Base-by-base conservation (phyloP, 345 rosid genomes). In the Syzygium aqueum region DNA sequence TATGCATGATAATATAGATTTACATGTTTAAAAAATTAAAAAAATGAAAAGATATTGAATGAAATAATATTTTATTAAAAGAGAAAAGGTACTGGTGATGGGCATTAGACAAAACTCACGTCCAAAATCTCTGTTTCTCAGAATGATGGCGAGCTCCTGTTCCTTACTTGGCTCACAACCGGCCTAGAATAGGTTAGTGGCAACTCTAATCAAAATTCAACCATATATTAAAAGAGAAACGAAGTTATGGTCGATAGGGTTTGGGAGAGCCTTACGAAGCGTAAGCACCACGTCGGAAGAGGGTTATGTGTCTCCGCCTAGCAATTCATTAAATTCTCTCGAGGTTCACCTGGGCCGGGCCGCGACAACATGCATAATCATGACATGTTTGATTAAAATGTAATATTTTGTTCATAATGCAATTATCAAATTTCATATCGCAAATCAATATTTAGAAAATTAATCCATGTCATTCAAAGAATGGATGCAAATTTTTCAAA, bases 401-500 rank as follows among this genome's bases (percentile, higher is more conserved):
- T 11, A 57, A 57, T 57, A 57, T 57, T 23, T 57, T 0, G 1
- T 57, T 57, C 28, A 57, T 57, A 23, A 57, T 57, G 63, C n/a
- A 1, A 25, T 57, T 14, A 11, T 57, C 28, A 23, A 0, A 57
- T 23, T 57, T 22, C 27, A 23, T 9, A 4, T 56, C 6, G n/a
- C 63, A 57, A 57, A 11, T 57, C 63, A 57, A 10, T n/a, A 57
- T 57, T 25, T n/a, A 57, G n/a, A 57, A 56, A 23, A 23, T 57
- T 4, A 57, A 25, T 57, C 63, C n/a, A 25, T 57, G 63, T 12
- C 28, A 25, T 57, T 25, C 63, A 57, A 57, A 23, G n/a, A 11
- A 57, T 25, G 0, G 0, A 57, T 57, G n/a, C 3, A 23, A 23
- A 2, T 25, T 57, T 57, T 10, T 23, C 3, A 0, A 57, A 57